A percentile compares a stretch with the other conserved stretches of the same genome.
Evolutionary conservation across 768 basidiomycete genomes (phyloP).

Genomic region (Kwoniella mangroviensis): DNA sequence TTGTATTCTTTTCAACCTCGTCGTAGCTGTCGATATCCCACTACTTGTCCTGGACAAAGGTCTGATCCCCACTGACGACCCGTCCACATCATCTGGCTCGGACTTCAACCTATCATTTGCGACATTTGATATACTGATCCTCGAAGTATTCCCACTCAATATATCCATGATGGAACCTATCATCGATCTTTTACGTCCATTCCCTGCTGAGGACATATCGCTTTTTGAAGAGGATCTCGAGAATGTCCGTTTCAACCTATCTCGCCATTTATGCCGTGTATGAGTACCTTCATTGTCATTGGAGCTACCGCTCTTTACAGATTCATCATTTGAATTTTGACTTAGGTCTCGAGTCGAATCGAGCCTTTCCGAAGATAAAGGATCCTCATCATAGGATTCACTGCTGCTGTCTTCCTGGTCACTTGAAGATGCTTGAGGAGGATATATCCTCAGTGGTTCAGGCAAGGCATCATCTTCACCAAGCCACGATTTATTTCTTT

Average conservation of each 20-base stretch:
- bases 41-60: not conserved
- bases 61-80: not conserved
- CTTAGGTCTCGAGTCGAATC: too few species aligned
- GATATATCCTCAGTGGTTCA: not conserved
- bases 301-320: not conserved
- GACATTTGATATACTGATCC: not conserved
- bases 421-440: not conserved
- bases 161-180: not conserved
- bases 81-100: not conserved
- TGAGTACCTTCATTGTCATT: not conserved
- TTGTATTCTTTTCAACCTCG: not conserved
- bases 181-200: not conserved
- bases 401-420: too few species aligned
- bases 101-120: not conserved
- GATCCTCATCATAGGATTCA: too few species aligned
- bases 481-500: not conserved
- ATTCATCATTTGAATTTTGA: not conserved
- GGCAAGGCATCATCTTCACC: not conserved
- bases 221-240: not conserved
- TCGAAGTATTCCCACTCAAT: not conserved
- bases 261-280: not conserved
- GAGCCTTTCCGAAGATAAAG: too few species aligned
- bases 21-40: not conserved
- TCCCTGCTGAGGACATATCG: not conserved
- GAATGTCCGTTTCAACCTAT: not conserved